phyloP scores from a whole-genome alignment of 768 basidiomycete genomes.

The Kwoniella dendrophila region DNA sequence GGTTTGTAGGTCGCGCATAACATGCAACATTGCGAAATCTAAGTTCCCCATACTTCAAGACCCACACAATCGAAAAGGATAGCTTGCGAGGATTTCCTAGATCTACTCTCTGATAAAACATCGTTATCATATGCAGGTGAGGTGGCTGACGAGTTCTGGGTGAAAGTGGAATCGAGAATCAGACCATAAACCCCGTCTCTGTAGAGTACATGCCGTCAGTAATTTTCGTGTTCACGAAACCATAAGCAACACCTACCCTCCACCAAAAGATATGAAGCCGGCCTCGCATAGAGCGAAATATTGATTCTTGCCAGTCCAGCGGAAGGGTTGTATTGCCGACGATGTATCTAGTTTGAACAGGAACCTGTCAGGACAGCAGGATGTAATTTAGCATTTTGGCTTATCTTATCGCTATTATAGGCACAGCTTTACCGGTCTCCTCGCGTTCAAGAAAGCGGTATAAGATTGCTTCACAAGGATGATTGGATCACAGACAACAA shows the following conservation, averaged over 20 bases:
- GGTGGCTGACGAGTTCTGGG: conserved; percentile 77
- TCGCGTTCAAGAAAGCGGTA: no score
- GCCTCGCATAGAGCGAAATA: conserved; percentile 86
- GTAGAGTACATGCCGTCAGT: conserved; percentile 16
- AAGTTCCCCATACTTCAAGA: conserved; percentile 77
- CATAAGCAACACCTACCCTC: conserved; percentile 67
- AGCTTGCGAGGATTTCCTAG: conserved; percentile 59
- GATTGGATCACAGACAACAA: no score
- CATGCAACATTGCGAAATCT: neutral
- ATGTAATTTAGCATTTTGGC: neutral
- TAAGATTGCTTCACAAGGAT: no score
- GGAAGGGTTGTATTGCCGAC: conserved; percentile 19
- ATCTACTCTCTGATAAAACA: conserved; percentile 64
- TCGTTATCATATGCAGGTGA: conserved; percentile 89
- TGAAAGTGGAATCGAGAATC: conserved; percentile 78
- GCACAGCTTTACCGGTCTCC: no score
- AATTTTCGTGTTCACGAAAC: neutral
- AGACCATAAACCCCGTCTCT: conserved; percentile 87
- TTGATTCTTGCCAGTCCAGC: conserved; percentile 77
- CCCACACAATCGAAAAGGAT: conserved; percentile 86
- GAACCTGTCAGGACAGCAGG: conserved; percentile 22
- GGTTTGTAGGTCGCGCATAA: neutral
- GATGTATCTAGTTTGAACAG: conserved; percentile 32
- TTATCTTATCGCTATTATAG: no score
- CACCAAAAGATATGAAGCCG: conserved; percentile 81